Evolutionary conservation across 495 filamentous ascomycete genomes (phyloP).

Genomic region (Xylaria flabelliformis): DNA sequence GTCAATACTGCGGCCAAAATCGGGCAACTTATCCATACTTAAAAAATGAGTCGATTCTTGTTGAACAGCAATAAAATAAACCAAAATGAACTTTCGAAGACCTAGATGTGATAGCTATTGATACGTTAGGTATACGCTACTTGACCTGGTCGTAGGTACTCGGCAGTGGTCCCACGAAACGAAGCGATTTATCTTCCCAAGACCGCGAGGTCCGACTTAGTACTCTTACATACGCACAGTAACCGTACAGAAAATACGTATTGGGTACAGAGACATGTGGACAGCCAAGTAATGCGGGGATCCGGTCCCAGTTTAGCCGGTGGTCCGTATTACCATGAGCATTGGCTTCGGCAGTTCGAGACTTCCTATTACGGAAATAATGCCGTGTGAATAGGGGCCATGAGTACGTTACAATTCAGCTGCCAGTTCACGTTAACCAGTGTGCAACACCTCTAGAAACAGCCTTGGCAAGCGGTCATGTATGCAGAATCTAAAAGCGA

Average conservation of each 20-base stretch:
- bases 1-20: constrained; percentile 44
- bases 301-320: constrained; percentile 13
- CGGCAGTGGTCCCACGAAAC: background rate
- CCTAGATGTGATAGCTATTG: background rate
- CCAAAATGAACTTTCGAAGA: background rate
- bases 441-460: too few relatives aligned
- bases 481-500: too few relatives aligned
- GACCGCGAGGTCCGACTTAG: background rate
- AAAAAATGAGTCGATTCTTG: background rate
- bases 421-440: too few relatives aligned
- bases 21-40: constrained; percentile 47
- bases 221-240: background rate
- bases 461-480: too few relatives aligned
- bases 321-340: background rate
- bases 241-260: background rate
- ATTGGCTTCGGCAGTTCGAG: constrained; percentile 11
- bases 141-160: background rate
- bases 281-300: constrained; percentile 9
- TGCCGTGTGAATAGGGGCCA: too few relatives aligned
- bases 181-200: background rate
- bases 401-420: too few relatives aligned
- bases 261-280: background rate
- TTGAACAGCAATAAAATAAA: background rate
- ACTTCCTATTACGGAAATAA: constrained; percentile 10
- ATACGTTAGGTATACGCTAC: background rate